These are phyloP conservation scores for Talaromyces sp. DNA, from an alignment of 2,329 filamentous ascomycete species.

Conservation along the genomic window DNA sequence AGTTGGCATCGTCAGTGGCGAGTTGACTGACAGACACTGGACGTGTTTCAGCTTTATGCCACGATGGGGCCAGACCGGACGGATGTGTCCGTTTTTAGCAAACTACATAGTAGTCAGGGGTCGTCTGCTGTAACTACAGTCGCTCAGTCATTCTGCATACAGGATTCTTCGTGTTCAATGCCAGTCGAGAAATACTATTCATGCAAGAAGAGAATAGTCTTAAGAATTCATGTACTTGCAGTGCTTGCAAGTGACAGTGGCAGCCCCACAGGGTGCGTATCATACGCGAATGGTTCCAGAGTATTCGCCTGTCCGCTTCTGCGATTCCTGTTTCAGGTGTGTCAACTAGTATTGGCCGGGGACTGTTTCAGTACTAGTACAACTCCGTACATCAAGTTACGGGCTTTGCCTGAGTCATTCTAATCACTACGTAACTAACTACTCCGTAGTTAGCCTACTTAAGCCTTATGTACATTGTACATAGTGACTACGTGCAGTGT, in stretches of 20 bases:
- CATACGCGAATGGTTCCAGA: neutral
- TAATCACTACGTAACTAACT: neutral
- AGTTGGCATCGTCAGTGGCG: neutral
- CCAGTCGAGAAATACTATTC: no score
- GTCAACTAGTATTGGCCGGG: neutral
- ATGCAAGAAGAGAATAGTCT: no score
- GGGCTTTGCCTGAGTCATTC: neutral
- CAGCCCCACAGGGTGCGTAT: neutral
- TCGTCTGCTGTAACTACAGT: neutral
- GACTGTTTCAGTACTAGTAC: neutral
- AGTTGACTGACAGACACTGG: neutral
- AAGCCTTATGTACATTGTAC: no score
- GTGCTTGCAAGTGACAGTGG: neutral
- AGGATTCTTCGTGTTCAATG: no score
- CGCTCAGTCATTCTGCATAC: no score
- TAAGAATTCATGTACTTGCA: no score
- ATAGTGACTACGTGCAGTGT: no score
- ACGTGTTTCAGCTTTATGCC: slow-evolving; percentile 2
- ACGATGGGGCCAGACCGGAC: neutral
- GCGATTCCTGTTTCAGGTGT: neutral
- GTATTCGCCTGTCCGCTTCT: neutral
- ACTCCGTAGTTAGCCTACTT: neutral
- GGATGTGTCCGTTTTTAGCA: neutral
- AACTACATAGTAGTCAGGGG: neutral
- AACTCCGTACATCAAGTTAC: no score